Conservation (phyloP, 2,329 filamentous ascomycete genomes). For the Fusarium incarnatum region DNA sequence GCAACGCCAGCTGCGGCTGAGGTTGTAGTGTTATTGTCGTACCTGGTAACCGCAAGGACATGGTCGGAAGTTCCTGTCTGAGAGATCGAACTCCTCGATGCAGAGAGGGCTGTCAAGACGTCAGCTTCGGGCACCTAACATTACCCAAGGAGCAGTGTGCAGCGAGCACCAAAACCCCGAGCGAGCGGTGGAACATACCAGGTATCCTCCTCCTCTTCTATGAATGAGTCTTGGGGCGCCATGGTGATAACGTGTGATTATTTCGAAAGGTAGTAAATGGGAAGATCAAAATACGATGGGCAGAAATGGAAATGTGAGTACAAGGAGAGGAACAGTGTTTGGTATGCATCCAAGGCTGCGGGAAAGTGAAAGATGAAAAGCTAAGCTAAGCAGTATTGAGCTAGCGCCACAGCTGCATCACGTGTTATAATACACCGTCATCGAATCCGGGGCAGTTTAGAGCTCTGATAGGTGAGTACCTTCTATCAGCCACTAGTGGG, state of each 20-base stretch:
- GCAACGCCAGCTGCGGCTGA: conserved; percentile 6
- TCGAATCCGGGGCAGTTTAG: not conserved
- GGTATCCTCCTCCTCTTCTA: conserved; percentile 77
- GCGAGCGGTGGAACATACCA: conserved; percentile 62
- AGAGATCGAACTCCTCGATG: conserved; percentile 98
- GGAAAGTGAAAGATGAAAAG: conserved; percentile 48
- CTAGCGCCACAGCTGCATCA: conserved; percentile 35
- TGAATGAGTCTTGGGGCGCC: conserved; percentile 76
- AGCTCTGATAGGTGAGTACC: conserved; percentile 36
- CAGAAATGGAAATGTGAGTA: conserved; percentile 39
- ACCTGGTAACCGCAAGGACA: conserved; percentile 99
- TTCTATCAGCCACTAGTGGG: not conserved
- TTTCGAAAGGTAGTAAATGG: conserved; percentile 33
- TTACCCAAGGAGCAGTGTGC: conserved; percentile 38
- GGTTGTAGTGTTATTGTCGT: conserved; percentile 42
- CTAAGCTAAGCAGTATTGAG: conserved; percentile 38
- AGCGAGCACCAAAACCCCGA: conserved; percentile 15
- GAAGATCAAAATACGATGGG: conserved; percentile 37
- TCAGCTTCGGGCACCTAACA: conserved; percentile 42
- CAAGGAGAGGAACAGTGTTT: conserved; percentile 43
- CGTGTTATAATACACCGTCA: conserved; percentile 36
- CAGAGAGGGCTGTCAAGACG: conserved; percentile 82
- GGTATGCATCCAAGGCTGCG: conserved; percentile 47
- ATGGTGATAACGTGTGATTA: conserved; percentile 57
- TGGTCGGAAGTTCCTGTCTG: conserved; percentile 95